phyloP scores from a whole-genome alignment of 495 filamentous ascomycete species.

The Aspergillus bridgeri region DNA sequence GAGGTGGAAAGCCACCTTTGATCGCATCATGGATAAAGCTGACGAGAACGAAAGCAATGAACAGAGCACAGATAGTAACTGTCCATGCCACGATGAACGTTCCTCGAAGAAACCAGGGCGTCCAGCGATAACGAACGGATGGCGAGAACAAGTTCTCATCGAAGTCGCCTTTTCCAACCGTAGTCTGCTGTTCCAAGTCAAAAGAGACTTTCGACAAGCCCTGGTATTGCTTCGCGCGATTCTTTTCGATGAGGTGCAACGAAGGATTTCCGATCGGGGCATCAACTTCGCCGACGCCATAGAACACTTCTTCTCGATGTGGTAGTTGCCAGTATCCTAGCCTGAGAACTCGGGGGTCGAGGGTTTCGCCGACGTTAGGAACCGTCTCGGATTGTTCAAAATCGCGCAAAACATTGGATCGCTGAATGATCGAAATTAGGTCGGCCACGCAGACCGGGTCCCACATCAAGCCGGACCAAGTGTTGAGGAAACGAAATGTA shows the following conservation, averaged over 20 bases:
- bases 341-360: conserved; percentile 54
- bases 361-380: conserved; percentile 41
- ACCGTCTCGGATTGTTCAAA: conserved; percentile 60
- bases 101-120: conserved; percentile 74
- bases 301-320: conserved; percentile 57
- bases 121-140: conserved; percentile 58
- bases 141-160: conserved; percentile 45
- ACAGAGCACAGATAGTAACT: conserved; percentile 58
- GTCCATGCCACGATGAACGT: conserved; percentile 60
- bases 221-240: conserved; percentile 29
- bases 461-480: conserved; percentile 76
- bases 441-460: conserved; percentile 79
- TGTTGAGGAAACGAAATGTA: conserved; percentile 44
- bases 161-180: conserved; percentile 28
- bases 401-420: conserved; percentile 71
- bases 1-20: conserved; percentile 65
- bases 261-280: conserved; percentile 54
- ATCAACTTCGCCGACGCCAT: conserved; percentile 62
- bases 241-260: conserved; percentile 38
- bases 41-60: conserved; percentile 69
- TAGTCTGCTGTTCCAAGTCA: conserved; percentile 42
- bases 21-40: conserved; percentile 72
- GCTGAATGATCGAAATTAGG: conserved; percentile 67
- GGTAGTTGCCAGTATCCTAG: conserved; percentile 80
- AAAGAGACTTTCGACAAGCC: conserved; percentile 31